Conservation (phyloP, 306 rosid genomes). For the Gleditsia sinensis region DNA sequence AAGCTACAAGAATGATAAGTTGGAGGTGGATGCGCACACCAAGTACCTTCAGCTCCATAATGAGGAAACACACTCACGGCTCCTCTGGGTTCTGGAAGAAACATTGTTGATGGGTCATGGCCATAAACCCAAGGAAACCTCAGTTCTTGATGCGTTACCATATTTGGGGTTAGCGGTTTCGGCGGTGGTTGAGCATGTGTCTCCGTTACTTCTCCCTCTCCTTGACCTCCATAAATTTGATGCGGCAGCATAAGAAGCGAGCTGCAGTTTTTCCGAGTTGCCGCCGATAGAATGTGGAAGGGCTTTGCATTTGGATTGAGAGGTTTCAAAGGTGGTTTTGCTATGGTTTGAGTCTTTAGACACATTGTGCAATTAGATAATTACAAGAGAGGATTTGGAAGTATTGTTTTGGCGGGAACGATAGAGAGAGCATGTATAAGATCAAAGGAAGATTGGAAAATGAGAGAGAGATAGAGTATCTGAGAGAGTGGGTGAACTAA, state of each 20-base stretch:
- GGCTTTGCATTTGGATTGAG: constrained; percentile 27
- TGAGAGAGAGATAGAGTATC: too few species aligned
- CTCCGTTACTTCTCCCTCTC: too few species aligned
- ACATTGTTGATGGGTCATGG: background rate
- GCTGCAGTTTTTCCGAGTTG: background rate
- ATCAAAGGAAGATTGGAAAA: too few species aligned
- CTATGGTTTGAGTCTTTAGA: background rate
- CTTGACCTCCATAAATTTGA: too few species aligned
- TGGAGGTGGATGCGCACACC: background rate
- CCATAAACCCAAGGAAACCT: background rate
- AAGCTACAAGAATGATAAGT: background rate
- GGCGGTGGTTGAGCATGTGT: too few species aligned
- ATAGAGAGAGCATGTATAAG: too few species aligned
- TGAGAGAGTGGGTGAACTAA: background rate
- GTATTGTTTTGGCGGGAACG: too few species aligned
- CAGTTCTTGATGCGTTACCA: background rate
- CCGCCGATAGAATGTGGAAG: background rate
- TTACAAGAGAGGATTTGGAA: too few species aligned
- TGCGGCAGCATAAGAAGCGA: background rate
- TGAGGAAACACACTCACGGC: background rate
- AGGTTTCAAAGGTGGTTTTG: background rate
- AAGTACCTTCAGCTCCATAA: background rate
- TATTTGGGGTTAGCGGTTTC: too few species aligned
- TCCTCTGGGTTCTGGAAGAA: background rate
- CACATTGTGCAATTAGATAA: too few species aligned